Evolutionary conservation across 2,329 filamentous ascomycete genomes (phyloP).

Genomic region (Ceratocystis cacaofunesta): DNA sequence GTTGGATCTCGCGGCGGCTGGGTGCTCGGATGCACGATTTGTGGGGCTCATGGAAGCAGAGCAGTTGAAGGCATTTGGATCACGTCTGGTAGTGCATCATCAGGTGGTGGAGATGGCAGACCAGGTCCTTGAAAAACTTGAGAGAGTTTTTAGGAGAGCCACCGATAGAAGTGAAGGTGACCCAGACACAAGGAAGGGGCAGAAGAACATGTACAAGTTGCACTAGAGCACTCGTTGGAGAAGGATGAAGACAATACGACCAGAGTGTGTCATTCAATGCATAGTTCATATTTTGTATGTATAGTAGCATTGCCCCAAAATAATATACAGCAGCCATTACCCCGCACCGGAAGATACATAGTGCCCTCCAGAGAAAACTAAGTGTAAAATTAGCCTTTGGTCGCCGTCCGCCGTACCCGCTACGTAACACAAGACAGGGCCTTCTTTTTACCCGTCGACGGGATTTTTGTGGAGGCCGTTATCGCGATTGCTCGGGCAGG

Average conservation of each 20-base stretch:
- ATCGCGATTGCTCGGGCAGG: neutral
- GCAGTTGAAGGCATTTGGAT: conserved; percentile 29
- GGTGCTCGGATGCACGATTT: conserved; percentile 29
- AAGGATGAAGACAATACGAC: too few relatives aligned
- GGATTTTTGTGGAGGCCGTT: too few relatives aligned
- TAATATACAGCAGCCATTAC: neutral
- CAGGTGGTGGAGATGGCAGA: conserved; percentile 48
- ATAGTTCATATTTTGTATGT: neutral
- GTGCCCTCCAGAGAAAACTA: neutral
- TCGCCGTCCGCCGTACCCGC: neutral
- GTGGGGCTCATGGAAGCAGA: conserved; percentile 27
- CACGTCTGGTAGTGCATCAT: conserved; percentile 35
- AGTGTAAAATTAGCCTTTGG: neutral
- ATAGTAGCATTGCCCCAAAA: too few relatives aligned
- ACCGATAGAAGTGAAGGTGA: conserved; percentile 20
- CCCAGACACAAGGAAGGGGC: neutral
- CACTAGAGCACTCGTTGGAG: neutral
- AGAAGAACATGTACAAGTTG: conserved; percentile 18
- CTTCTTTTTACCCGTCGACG: too few relatives aligned
- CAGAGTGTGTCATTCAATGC: neutral
- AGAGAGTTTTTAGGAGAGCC: conserved; percentile 36
- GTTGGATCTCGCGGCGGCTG: conserved; percentile 54
- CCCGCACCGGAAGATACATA: neutral
- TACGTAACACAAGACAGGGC: neutral
- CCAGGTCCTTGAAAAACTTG: conserved; percentile 43